phyloP scores from a whole-genome alignment of 208 protist species.

The Crithidia brevicula region DNA sequence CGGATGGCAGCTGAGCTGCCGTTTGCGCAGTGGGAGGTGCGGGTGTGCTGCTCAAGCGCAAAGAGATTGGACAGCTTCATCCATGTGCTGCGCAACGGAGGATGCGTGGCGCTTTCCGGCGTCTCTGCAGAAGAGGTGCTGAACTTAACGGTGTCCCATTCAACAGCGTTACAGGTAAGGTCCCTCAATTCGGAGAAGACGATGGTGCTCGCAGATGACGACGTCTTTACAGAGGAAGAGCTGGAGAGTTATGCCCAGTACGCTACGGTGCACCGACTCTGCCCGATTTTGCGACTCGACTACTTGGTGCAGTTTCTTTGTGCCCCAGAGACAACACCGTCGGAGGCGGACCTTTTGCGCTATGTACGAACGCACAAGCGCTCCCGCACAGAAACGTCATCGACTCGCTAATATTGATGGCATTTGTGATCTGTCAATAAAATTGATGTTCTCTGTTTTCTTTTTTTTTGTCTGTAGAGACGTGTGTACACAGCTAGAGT shows the following conservation, averaged over 20 bases:
- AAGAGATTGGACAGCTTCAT: constrained; percentile 45
- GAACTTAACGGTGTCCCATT: neutral
- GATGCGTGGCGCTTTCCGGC: constrained; percentile 33
- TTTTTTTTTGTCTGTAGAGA: neutral
- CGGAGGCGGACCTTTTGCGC: constrained; percentile 33
- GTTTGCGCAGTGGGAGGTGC: constrained; percentile 54
- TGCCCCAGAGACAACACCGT: constrained; percentile 26
- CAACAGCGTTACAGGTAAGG: neutral
- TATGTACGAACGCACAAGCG: constrained; percentile 27
- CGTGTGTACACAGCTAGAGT: neutral
- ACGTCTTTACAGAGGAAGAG: constrained; percentile 45
- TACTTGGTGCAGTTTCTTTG: constrained; percentile 75
- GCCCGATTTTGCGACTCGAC: constrained; percentile 55
- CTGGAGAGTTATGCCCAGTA: constrained; percentile 37
- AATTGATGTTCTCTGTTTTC: neutral
- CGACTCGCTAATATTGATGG: neutral
- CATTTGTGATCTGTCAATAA: neutral
- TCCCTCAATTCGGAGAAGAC: neutral
- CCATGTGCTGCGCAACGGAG: constrained; percentile 58
- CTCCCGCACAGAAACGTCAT: constrained; percentile 7
- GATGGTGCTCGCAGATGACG: constrained; percentile 62
- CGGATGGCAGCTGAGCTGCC: constrained; percentile 31
- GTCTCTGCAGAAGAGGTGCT: constrained; percentile 32
- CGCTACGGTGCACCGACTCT: neutral
- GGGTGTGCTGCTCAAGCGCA: constrained; percentile 48